These are phyloP conservation scores for Morella rubra DNA, from an alignment of 306 rosid species.

Conservation along the genomic window DNA sequence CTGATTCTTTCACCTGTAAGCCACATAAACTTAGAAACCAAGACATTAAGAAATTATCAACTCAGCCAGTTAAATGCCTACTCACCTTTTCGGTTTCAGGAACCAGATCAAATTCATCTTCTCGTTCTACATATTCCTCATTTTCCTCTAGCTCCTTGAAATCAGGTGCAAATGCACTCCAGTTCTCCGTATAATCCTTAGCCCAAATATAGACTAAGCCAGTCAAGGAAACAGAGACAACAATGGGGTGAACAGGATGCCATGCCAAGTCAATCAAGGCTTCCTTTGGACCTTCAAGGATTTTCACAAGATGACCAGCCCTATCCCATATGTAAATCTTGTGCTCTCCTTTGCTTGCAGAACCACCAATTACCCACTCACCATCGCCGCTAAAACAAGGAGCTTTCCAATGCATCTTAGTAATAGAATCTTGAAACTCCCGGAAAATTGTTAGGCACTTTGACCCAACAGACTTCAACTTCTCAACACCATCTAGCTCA, in stretches of 20 bases:
- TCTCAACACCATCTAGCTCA: slow-evolving; percentile 59
- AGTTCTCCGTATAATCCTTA: slow-evolving; percentile 96
- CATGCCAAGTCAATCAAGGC: slow-evolving; percentile 93
- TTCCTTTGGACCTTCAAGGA: slow-evolving; percentile 99
- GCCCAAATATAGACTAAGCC: slow-evolving; percentile 96
- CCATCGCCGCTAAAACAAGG: slow-evolving; percentile 99
- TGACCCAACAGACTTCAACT: slow-evolving; percentile 72
- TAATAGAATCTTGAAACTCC: slow-evolving; percentile 93
- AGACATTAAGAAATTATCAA: not conserved
- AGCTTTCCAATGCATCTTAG: slow-evolving; percentile 98
- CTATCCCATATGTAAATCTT: slow-evolving; percentile 97
- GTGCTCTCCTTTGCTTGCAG: slow-evolving; percentile 99
- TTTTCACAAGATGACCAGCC: slow-evolving; percentile 94
- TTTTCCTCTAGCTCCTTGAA: slow-evolving; percentile 98
- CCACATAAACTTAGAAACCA: slow-evolving; percentile 3
- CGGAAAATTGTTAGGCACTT: slow-evolving; percentile 79
- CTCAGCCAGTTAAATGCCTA: slow-evolving; percentile 7
- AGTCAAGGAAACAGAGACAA: slow-evolving; percentile 86
- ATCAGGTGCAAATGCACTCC: slow-evolving; percentile 99
- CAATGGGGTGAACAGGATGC: slow-evolving; percentile 95
- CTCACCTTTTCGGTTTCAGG: slow-evolving; percentile 87
- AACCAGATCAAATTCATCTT: slow-evolving; percentile 93
- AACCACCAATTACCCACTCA: slow-evolving; percentile 98
- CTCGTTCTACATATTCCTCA: slow-evolving; percentile 88
- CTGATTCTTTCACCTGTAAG: slow-evolving; percentile 74